phyloP scores from a whole-genome alignment of 768 basidiomycete species.

The Rubroboletus pulcherrimus region DNA sequence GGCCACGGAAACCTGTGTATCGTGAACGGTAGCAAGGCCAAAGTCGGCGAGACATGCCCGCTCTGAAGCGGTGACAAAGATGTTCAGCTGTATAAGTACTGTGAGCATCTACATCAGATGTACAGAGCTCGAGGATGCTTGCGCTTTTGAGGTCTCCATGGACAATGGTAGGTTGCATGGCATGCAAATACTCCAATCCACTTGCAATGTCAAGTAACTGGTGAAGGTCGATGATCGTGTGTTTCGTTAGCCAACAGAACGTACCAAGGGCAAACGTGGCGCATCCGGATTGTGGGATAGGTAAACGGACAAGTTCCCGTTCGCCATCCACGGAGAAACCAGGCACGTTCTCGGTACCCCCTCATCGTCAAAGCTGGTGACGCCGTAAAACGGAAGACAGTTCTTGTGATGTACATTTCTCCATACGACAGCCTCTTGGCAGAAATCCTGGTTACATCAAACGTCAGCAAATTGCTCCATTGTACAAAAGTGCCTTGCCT shows the following conservation, averaged over 20 bases:
- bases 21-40: conserved; percentile 22
- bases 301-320: conserved; percentile 31
- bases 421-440: conserved; percentile 31
- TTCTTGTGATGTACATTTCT: conserved; percentile 27
- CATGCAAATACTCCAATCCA: conserved; percentile 39
- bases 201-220: conserved; percentile 37
- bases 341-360: conserved; percentile 16
- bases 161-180: conserved; percentile 35
- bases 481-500: conserved; percentile 15
- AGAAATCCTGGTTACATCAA: conserved; percentile 22
- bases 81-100: conserved; percentile 20
- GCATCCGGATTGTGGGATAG: conserved; percentile 24
- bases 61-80: conserved; percentile 25
- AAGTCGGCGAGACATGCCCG: conserved; percentile 34
- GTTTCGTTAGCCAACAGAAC: neutral
- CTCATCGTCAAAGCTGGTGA: conserved; percentile 9
- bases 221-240: neutral
- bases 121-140: conserved; percentile 6
- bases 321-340: conserved; percentile 27
- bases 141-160: conserved; percentile 46
- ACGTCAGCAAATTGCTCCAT: neutral
- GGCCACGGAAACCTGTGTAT: conserved; percentile 12
- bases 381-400: conserved; percentile 31
- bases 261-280: conserved; percentile 33
- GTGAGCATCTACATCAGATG: neutral